Conservation (phyloP, 768 basidiomycete genomes). For the Boletus tylopilopsis region DNA sequence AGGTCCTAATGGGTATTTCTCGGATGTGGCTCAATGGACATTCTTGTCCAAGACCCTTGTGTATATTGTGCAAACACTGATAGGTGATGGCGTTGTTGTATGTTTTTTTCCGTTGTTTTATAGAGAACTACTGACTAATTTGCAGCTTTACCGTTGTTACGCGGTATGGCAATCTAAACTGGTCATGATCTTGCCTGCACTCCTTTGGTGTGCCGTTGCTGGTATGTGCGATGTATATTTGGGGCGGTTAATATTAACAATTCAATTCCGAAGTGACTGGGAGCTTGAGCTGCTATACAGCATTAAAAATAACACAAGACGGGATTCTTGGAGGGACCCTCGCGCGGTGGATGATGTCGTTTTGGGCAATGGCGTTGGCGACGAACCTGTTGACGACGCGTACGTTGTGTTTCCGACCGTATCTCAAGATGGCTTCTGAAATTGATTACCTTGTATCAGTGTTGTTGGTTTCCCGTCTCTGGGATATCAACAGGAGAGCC, state of each 20-base stretch:
- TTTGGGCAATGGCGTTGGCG: conserved; percentile 9
- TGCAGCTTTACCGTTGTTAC: not conserved
- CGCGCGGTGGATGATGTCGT: conserved; percentile 31
- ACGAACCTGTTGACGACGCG: conserved; percentile 32
- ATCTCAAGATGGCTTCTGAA: not conserved
- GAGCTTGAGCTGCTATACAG: conserved; percentile 1
- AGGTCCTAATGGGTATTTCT: not conserved
- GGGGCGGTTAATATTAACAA: not conserved
- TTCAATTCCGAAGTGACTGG: not conserved
- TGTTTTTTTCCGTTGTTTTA: not conserved
- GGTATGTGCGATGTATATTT: not conserved
- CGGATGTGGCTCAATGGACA: conserved; percentile 9
- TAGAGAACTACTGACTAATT: not conserved
- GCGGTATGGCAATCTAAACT: not conserved
- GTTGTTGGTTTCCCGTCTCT: not conserved
- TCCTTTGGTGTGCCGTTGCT: not conserved
- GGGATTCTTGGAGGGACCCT: conserved; percentile 3
- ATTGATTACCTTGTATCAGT: not conserved
- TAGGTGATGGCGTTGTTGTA: conserved; percentile 26
- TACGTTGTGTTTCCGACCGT: not conserved
- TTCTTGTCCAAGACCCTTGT: conserved; percentile 25
- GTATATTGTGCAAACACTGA: conserved; percentile 18
- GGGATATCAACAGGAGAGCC: not conserved
- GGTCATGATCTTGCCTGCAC: not conserved
- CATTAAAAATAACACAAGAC: not conserved